phyloP scores from a whole-genome alignment of 345 rosid species.

The Eucalyptus erythrocorys region DNA sequence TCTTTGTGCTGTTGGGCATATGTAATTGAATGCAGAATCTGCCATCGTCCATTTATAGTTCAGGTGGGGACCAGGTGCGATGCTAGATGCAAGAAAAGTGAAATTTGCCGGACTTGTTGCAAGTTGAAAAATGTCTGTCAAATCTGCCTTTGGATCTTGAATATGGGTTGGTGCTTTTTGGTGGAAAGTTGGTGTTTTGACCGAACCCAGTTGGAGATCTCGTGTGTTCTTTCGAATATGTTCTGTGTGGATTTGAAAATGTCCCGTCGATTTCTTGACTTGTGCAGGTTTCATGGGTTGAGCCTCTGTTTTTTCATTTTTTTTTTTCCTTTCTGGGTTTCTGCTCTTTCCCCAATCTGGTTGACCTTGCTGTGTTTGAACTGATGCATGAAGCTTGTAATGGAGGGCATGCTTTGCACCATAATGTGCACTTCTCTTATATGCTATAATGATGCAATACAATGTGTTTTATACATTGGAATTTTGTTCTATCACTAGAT shows the following conservation, averaged over 20 bases:
- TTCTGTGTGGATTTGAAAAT: not conserved
- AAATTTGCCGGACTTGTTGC: slow-evolving; percentile 79
- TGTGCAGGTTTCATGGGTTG: not conserved
- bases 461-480: not conserved
- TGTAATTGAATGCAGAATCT: slow-evolving; percentile 42
- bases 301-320: not conserved
- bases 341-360: not conserved
- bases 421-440: no score
- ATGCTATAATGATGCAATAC: no score
- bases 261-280: not conserved
- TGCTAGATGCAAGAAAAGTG: slow-evolving; percentile 81
- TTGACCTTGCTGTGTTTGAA: not conserved
- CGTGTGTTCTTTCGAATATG: not conserved
- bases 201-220: not conserved
- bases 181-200: not conserved
- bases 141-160: slow-evolving; percentile 93
- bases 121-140: slow-evolving; percentile 87
- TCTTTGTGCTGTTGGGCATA: not conserved
- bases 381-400: not conserved
- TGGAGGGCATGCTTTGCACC: not conserved
- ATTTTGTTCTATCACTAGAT: not conserved
- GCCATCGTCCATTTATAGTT: slow-evolving; percentile 89
- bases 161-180: slow-evolving; percentile 58
- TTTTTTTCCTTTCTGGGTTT: not conserved
- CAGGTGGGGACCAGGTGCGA: slow-evolving; percentile 90